Base-by-base conservation (phyloP, 73 alveolate species). In the Paramecium tetraurelia region DNA sequence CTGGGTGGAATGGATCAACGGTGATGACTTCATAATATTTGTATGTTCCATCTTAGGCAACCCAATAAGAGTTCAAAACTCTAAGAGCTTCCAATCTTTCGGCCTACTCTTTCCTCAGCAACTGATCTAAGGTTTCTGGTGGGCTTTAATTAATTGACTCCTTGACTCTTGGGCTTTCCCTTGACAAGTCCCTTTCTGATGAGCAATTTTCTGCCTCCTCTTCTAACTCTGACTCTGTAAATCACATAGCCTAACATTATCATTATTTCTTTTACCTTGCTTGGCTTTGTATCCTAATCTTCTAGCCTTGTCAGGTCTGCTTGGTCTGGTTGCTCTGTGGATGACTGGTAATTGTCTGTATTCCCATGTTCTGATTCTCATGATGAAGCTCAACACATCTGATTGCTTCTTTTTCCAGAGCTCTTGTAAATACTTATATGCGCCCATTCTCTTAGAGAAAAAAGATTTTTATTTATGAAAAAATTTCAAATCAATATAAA, bases 21-120 rank as follows among this genome's bases (percentile, higher is more conserved):
- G 98, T 94, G 97, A 98, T 98, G 95, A 98, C 99, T 94, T 98
- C 99, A 95, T 63, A 98, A 98, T 95, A 98, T 98, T 98, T 98
- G 96, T 94, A 97, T 90, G 98, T 95, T 59, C 99, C 99, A 96
- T 99, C 99, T 96, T 99, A 99, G 43, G 99, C 99, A 88, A 96
- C 99, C 99, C 99, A 99, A 97, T 99, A 99, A 58, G 99, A 98
- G 99, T 99, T 98, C 95, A 96, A 93, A 89, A 99, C 99, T 93
- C 99, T 98, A 83, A 99, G 96, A 85, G 92, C 93, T 43, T 43
- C 99, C 97, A 36, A 95, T 87, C 92, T 95, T 96, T 92, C 96
- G 97, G 58, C 99, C 99, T 69, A 98, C 99, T 94, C 99, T 98
- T 92, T 97, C 99, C 93, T 99, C 99, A 43, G 99, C 99, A 69